These are phyloP conservation scores for Pichia sp. DNA, from an alignment of 1,139 yeast species.

Conservation along the genomic window DNA sequence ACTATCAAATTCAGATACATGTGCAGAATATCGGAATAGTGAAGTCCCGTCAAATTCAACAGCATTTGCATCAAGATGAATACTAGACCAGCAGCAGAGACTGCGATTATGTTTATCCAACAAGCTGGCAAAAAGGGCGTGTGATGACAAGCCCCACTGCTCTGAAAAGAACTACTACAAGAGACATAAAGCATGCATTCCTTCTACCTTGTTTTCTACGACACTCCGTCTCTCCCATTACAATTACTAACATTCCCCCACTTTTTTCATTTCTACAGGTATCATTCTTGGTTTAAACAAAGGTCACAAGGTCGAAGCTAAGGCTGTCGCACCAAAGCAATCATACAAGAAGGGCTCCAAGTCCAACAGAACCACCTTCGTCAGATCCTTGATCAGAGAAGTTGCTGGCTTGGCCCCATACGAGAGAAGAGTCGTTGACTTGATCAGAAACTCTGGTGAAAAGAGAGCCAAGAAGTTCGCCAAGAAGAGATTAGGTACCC, in stretches of 20 bases:
- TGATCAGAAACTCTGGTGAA: slow-evolving; percentile 99
- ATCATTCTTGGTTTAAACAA: slow-evolving; percentile 98
- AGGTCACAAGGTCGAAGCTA: slow-evolving; percentile 95
- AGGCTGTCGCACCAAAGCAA: slow-evolving; percentile 90
- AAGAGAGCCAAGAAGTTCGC: slow-evolving; percentile 99
- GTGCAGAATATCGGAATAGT: no score
- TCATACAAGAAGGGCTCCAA: slow-evolving; percentile 97
- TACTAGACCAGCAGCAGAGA: no score
- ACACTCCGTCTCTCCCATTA: not conserved
- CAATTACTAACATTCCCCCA: slow-evolving; percentile 10
- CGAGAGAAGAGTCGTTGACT: slow-evolving; percentile 99
- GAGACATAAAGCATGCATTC: no score
- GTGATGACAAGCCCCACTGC: no score
- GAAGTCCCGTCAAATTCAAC: no score
- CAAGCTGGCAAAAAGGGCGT: no score
- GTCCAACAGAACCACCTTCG: slow-evolving; percentile 94
- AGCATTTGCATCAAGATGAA: no score
- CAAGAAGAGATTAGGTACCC: slow-evolving; percentile 99
- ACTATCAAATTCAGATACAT: no score
- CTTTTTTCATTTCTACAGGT: slow-evolving; percentile 45
- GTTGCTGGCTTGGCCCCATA: slow-evolving; percentile 99
- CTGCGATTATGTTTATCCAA: no score
- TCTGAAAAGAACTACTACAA: no score
- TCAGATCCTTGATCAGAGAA: slow-evolving; percentile 93
- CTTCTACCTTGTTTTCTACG: no score